Evolutionary conservation across 2,329 filamentous ascomycete genomes (phyloP).

Genomic region (Penicillium sp.): DNA sequence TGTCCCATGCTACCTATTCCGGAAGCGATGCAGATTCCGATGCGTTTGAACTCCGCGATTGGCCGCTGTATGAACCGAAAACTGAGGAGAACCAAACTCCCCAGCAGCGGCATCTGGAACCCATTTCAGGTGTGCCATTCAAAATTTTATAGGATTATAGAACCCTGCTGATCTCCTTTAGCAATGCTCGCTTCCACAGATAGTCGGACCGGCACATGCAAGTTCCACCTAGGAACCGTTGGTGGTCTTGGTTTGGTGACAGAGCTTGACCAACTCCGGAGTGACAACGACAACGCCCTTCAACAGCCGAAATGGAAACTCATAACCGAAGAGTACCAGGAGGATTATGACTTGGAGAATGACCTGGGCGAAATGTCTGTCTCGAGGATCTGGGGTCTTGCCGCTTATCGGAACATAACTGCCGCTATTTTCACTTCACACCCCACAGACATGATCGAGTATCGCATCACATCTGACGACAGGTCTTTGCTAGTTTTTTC

Average conservation of each 20-base stretch:
- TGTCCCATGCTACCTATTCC: conserved; percentile 19
- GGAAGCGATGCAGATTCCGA: conserved; percentile 3
- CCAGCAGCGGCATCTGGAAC: conserved; percentile 28
- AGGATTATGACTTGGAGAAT: conserved; percentile 48
- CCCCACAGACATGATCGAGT: conserved; percentile 57
- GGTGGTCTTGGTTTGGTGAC: conserved; percentile 27
- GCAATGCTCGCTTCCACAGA: conserved; percentile 25
- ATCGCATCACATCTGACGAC: conserved; percentile 49
- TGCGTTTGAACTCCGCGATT: conserved; percentile 15
- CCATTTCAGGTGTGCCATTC: conserved; percentile 32
- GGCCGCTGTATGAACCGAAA: conserved; percentile 21
- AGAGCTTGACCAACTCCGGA: conserved; percentile 12
- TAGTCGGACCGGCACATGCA: conserved; percentile 13
- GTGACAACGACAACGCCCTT: neutral
- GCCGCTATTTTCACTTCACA: conserved; percentile 53
- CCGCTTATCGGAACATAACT: conserved; percentile 47
- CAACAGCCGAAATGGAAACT: conserved; percentile 29
- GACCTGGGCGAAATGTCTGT: conserved; percentile 50
- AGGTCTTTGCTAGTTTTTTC: conserved; percentile 40
- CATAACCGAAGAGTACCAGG: conserved; percentile 32
- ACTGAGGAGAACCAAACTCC: conserved; percentile 9
- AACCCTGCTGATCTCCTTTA: conserved; percentile 20
- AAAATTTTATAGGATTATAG: too few relatives aligned
- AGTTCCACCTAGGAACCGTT: conserved; percentile 32
- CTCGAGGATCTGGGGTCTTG: conserved; percentile 54